Percentiles rank a stretch among this genome's conserved stretches.
Conservation (phyloP, 768 basidiomycete genomes). For the Tulasnella sp. region DNA sequence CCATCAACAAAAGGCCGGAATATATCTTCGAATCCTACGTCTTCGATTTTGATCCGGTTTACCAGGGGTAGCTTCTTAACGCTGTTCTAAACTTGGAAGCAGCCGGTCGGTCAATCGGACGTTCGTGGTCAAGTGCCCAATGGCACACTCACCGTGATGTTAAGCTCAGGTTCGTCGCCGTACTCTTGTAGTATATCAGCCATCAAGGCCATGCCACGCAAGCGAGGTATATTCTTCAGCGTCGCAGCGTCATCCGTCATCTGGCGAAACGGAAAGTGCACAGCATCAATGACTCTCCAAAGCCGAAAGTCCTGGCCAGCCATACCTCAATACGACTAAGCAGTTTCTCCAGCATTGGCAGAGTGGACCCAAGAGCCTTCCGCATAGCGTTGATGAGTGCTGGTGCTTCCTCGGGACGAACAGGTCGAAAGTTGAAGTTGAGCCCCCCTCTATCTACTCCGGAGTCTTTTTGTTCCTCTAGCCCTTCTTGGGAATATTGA, state of each 20-base stretch:
- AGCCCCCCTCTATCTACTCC: constrained; percentile 16
- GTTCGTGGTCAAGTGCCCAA: neutral
- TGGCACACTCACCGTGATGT: constrained; percentile 54
- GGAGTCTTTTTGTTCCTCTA: neutral
- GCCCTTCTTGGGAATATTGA: constrained; percentile 24
- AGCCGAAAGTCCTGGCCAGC: neutral
- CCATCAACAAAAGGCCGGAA: constrained; percentile 53
- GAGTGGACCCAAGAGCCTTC: constrained; percentile 64
- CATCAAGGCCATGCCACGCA: constrained; percentile 93
- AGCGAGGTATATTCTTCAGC: constrained; percentile 77
- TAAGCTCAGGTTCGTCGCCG: constrained; percentile 61
- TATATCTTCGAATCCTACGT: constrained; percentile 64
- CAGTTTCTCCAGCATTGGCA: constrained; percentile 75
- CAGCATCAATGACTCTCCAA: neutral
- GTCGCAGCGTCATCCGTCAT: constrained; percentile 79
- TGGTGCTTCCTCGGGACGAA: constrained; percentile 68
- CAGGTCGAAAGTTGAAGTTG: constrained; percentile 71
- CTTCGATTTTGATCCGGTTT: constrained; percentile 87
- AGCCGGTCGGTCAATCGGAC: neutral
- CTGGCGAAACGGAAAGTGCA: constrained; percentile 39
- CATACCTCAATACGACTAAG: constrained; percentile 77
- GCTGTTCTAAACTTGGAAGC: constrained; percentile 37
- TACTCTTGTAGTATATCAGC: constrained; percentile 80
- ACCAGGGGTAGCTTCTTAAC: constrained; percentile 67
- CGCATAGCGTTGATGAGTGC: constrained; percentile 89